These are phyloP conservation scores for Naganishia randhawae DNA, from an alignment of 768 basidiomycete genomes.

Conservation along the genomic window DNA sequence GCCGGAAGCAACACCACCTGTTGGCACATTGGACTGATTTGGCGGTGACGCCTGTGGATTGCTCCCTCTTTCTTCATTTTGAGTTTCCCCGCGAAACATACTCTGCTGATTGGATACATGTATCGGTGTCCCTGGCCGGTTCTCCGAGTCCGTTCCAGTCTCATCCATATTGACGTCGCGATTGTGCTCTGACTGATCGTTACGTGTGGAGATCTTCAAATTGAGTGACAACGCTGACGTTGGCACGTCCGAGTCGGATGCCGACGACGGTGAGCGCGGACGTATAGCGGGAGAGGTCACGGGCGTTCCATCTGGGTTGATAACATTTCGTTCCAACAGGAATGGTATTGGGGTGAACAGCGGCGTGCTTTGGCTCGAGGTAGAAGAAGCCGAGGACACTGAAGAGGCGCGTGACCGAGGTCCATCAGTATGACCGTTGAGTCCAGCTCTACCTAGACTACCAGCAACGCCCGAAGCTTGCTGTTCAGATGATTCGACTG, in stretches of 20 bases:
- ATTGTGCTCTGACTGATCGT: not conserved
- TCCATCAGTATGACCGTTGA: too few relatives aligned
- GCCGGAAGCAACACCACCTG: not conserved
- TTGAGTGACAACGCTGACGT: constrained; percentile 6
- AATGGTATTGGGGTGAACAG: constrained; percentile 52
- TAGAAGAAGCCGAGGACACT: constrained; percentile 2
- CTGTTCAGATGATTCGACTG: not conserved
- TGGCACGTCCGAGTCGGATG: not conserved
- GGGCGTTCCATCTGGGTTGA: constrained; percentile 16
- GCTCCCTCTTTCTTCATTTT: not conserved
- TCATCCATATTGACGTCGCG: not conserved
- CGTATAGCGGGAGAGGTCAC: not conserved
- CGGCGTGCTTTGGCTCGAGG: constrained; percentile 30
- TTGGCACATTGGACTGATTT: not conserved
- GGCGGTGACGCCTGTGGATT: not conserved
- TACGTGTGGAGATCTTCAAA: constrained; percentile 3
- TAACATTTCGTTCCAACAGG: constrained; percentile 25
- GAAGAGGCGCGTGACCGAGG: constrained; percentile 17
- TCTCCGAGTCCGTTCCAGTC: not conserved
- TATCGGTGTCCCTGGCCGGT: constrained; percentile 13
- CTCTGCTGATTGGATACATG: not conserved
- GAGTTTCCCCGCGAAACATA: not conserved
- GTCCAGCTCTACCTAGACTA: not conserved
- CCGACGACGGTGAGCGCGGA: not conserved
- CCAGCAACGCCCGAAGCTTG: not conserved